Percentiles rank a stretch among this genome's conserved stretches.
Evolutionary conservation across 768 basidiomycete genomes (phyloP).

Genomic region (Kwoniella shandongensis): DNA sequence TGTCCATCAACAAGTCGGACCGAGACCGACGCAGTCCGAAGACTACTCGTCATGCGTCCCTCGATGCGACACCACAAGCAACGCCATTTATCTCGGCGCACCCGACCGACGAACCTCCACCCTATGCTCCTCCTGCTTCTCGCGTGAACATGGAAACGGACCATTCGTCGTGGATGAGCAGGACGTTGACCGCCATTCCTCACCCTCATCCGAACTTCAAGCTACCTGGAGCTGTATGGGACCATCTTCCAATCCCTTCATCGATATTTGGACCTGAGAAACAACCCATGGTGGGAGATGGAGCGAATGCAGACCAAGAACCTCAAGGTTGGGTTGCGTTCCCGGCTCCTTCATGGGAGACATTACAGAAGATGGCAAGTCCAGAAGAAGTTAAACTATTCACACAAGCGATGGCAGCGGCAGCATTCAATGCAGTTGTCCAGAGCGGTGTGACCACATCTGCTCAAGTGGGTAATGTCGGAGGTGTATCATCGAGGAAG

Average conservation of each 20-base stretch:
- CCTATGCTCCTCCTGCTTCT: conserved; percentile 34
- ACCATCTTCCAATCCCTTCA: conserved; percentile 32
- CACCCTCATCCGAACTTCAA: conserved; percentile 30
- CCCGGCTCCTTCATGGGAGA: conserved; percentile 47
- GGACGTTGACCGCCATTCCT: conserved; percentile 37
- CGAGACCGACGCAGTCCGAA: conserved; percentile 3
- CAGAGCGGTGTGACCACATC: conserved; percentile 30
- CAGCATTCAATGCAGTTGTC: conserved; percentile 38
- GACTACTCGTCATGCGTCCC: conserved; percentile 9
- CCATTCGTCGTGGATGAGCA: conserved; percentile 35
- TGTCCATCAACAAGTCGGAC: conserved; percentile 3
- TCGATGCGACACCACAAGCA: conserved; percentile 13
- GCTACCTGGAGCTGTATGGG: conserved; percentile 36
- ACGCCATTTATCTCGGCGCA: conserved; percentile 1
- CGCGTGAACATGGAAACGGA: background rate
- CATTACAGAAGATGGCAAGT: conserved; percentile 36
- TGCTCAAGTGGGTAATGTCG: background rate
- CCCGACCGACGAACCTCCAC: conserved; percentile 43
- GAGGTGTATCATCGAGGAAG: background rate
- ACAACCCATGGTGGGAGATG: background rate
- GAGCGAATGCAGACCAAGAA: background rate
- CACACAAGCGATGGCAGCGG: conserved; percentile 38
- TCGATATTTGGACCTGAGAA: conserved; percentile 14
- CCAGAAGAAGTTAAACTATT: conserved; percentile 42
- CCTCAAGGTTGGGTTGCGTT: conserved; percentile 37